Base-by-base conservation (phyloP, 306 rosid genomes). In the Cucurbita ficifolia region DNA sequence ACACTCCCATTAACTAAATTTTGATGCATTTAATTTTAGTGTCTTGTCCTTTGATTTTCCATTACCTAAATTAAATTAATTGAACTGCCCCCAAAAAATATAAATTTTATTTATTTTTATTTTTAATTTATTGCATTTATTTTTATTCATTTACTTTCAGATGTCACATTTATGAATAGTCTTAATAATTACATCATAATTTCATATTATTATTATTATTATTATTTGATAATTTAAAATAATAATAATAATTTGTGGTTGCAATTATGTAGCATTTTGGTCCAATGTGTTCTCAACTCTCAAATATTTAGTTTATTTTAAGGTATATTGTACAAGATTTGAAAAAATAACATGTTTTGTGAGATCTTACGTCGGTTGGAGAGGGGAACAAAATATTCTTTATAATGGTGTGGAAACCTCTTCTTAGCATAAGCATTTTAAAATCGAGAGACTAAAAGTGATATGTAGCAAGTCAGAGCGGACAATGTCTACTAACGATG, bases 1-100 rank as follows among this genome's bases (percentile, higher is more conserved):
- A 76, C 81, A 81, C 84, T 72, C 57, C 7, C 73, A 68, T 68
- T 68, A 48, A 68, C 79, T 81, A 76, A 81, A 76, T 43, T 74
- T 76, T 54, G 74, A 70, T 69, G 74, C 59, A 70, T 48, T 70
- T 24, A 70, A 70, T 70, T 70, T 50, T 51, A 49, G 74, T 70
- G 74, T 70, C 74, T 49, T 70, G 74, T 70, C 74, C 45, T 49
- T 70, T 49, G 56, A 69, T 49, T 70, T 69, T 67, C 57, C 42
- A 69, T 69, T 12, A 48, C 73, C 43, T 48, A 69, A 29, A 46
- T 69, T 3, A 4, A 69, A 70, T 70, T 70, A 16, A 70, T 49
- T 70, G 74, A 70, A 70, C 57, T 70, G 74, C 59, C 74, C 58
- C 18, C 21, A 45, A 16, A 14, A 18, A 21, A 5, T 12, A 4